Base-by-base conservation (phyloP, 176 grass and related monocot species). In the Lolium multiflorum region DNA sequence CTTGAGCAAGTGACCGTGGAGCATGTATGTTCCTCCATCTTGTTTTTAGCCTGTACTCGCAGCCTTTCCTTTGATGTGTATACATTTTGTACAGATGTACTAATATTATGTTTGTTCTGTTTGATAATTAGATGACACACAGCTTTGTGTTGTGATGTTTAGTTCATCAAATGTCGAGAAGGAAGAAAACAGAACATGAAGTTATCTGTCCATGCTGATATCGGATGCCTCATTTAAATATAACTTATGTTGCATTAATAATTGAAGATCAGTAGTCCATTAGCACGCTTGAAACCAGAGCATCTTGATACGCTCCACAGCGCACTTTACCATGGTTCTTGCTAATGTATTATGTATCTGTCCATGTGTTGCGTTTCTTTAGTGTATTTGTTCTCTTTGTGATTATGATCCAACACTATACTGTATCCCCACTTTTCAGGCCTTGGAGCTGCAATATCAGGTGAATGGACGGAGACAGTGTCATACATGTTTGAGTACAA, bases 361-460 rank as follows among this genome's bases (percentile, higher is more conserved):
- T 60, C 70, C 12, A 69, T 56, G 48, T 13, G 15, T 47, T 48
- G 20, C 24, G 6, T 77, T 49, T 81, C 58, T n/a, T 41, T 4
- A 41, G 39, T 28, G 6, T 21, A 13, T 88, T 62, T 44, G 31
- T 39, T 65, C 15, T 70, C 55, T 86, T 25, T 49, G 38, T 84
- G 68, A 25, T 47, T 39, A 79, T 78, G 76, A 77, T 88, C 38
- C 43, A 39, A 16, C 52, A 43, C 12, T 26, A 13, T 61, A 16
- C 55, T 58, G 63, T 50, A 18, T 18, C 37, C 37, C 68, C 25
- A 3, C 28, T 71, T 83, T 68, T 59, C 78, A 89, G 92, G 92
- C 89, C 64, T 83, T 94, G 81, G 89, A 94, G 75, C 81, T 84
- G 55, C 86, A 89, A 28, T 91, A 91, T 73, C 87, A 87, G 70